Evolutionary conservation across 768 basidiomycete genomes (phyloP).

Genomic region (Udeniomyces megalosporus): DNA sequence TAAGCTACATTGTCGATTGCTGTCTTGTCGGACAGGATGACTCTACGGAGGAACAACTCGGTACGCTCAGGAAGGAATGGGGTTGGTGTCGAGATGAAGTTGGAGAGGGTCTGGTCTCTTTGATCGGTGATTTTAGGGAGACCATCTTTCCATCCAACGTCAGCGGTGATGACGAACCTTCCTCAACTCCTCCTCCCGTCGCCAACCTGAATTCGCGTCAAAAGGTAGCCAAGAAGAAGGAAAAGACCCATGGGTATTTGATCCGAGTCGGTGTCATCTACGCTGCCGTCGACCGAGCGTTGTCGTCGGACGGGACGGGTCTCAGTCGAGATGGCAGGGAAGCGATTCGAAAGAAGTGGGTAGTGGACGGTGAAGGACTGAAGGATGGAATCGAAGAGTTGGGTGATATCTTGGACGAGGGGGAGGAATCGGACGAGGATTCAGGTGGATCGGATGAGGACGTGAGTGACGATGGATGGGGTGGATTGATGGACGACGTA

Average conservation of each 20-base stretch:
- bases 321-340: background rate
- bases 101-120: background rate
- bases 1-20: background rate
- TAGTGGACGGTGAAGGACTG: background rate
- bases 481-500: background rate
- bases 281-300: background rate
- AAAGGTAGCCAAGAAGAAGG: background rate
- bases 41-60: background rate
- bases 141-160: background rate
- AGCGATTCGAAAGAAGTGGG: background rate
- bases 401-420: constrained; percentile 5
- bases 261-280: background rate
- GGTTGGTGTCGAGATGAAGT: background rate
- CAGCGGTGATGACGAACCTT: background rate
- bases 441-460: background rate
- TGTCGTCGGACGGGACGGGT: too few species aligned
- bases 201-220: background rate
- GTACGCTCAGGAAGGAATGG: background rate
- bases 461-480: constrained; percentile 10
- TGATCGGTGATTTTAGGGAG: background rate
- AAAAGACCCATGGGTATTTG: background rate
- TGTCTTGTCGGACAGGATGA: too few species aligned
- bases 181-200: background rate
- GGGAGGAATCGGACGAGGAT: background rate
- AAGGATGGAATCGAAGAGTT: constrained; percentile 6